Evolutionary conservation across 768 basidiomycete species (phyloP).

Genomic region (Strobilomyces confusus): DNA sequence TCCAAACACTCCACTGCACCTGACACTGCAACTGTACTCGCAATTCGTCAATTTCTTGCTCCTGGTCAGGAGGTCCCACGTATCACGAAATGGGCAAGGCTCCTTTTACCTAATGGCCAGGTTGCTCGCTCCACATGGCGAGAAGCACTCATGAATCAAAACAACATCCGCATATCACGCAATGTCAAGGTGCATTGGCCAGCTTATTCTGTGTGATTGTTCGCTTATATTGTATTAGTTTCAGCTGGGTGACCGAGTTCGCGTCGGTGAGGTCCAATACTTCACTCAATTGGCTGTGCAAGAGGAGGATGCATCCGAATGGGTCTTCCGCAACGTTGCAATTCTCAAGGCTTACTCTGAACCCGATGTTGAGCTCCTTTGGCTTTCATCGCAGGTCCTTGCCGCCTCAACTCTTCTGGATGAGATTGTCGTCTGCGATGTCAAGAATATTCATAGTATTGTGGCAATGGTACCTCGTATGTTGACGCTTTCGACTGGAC

Average conservation of each 20-base stretch:
- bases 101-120: neutral
- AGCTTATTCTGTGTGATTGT: too few species aligned
- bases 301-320: neutral
- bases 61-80: neutral
- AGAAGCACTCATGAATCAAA: neutral
- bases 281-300: neutral
- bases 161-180: neutral
- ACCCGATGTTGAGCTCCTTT: slow-evolving; percentile 13
- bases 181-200: neutral
- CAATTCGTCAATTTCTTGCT: neutral
- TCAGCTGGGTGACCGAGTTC: neutral
- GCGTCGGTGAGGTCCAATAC: neutral
- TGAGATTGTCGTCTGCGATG: neutral
- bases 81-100: neutral
- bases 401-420: slow-evolving; percentile 10
- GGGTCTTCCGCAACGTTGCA: neutral
- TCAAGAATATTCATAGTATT: slow-evolving; percentile 12
- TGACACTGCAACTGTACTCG: neutral
- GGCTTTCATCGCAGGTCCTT: slow-evolving; percentile 19
- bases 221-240: neutral
- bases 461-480: slow-evolving; percentile 25
- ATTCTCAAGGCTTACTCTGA: slow-evolving; percentile 12
- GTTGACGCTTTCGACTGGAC: neutral
- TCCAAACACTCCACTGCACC: neutral
- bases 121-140: neutral